Conservation (phyloP, 345 rosid genomes). For the Diplotaxis tenuifolia region DNA sequence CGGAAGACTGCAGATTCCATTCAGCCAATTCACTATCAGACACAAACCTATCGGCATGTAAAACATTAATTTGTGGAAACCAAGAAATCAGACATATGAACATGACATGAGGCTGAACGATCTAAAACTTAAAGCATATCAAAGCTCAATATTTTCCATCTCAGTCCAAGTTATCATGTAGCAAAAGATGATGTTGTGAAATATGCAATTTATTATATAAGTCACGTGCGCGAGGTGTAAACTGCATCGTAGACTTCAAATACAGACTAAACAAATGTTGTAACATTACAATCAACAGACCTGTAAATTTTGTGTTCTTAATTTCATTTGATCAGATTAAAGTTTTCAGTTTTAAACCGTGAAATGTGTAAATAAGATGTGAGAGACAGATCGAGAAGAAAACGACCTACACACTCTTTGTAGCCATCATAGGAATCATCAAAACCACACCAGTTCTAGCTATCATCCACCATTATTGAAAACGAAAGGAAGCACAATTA, state of each 20-base stretch:
- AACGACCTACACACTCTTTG: neutral
- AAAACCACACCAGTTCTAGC: neutral
- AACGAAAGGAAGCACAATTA: neutral
- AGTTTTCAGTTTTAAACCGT: neutral
- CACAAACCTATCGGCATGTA: no score
- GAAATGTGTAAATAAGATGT: neutral
- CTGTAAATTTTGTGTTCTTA: neutral
- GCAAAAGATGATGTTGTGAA: no score
- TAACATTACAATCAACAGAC: neutral
- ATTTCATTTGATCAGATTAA: neutral
- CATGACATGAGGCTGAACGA: no score
- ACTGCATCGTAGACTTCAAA: neutral
- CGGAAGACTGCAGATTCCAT: no score
- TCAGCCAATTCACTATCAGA: no score
- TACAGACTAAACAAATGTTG: neutral
- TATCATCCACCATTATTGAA: neutral
- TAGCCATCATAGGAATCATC: neutral
- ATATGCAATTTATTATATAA: no score
- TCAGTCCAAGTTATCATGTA: neutral
- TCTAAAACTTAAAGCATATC: no score
- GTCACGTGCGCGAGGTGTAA: no score
- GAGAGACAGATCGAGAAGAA: neutral
- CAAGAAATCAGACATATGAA: no score
- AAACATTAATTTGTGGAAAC: no score
- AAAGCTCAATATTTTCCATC: no score